phyloP scores from a whole-genome alignment of 2,329 filamentous ascomycete species.

The Calonectria pteridis region DNA sequence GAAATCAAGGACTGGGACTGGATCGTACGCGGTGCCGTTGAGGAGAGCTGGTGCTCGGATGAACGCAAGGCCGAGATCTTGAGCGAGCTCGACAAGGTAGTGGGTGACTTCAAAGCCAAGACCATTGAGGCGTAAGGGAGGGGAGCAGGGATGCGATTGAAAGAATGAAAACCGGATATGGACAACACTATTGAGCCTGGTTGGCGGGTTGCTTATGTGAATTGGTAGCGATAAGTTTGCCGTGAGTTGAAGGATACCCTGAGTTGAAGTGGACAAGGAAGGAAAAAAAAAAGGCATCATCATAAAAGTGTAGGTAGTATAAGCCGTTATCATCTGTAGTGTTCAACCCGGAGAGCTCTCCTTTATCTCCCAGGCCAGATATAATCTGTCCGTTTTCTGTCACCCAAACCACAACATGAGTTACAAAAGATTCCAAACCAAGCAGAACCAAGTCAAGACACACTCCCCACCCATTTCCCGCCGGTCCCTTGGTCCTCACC shows the following conservation, averaged over 20 bases:
- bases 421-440: constrained; percentile 18
- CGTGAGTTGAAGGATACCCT: constrained; percentile 14
- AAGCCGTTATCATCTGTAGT: constrained; percentile 17
- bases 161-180: background rate
- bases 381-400: constrained; percentile 14
- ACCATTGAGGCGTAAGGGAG: constrained; percentile 12
- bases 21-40: constrained; percentile 72
- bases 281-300: background rate
- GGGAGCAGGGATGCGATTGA: background rate
- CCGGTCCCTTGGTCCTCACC: background rate
- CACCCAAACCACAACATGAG: background rate
- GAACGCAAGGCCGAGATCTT: constrained; percentile 72
- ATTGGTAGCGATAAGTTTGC: background rate
- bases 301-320: constrained; percentile 20
- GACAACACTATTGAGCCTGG: too few relatives aligned
- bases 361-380: constrained; percentile 8
- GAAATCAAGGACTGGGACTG: constrained; percentile 73
- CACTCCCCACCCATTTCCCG: background rate
- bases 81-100: constrained; percentile 52
- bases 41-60: constrained; percentile 77
- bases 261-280: background rate
- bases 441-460: constrained; percentile 11
- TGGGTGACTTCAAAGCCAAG: constrained; percentile 33
- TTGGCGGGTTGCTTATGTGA: background rate
- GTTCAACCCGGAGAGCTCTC: constrained; percentile 6